Evolutionary conservation across 805 yeast species (phyloP).

Genomic region (Kodamaea laetipori): DNA sequence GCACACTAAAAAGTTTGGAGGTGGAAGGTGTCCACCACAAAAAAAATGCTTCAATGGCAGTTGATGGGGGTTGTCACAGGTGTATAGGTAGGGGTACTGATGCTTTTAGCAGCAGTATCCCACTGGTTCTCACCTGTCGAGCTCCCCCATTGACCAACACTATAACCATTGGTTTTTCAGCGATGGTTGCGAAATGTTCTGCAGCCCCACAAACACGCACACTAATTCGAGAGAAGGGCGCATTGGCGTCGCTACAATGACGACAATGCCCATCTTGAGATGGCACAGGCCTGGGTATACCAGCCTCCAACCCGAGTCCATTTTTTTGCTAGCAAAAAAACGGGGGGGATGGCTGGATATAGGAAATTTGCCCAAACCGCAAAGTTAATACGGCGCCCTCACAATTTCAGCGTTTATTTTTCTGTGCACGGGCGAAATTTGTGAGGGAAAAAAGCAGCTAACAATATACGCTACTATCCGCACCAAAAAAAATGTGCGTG

Average conservation of each 20-base stretch:
- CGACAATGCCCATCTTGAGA: not conserved
- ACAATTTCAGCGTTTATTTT: slow-evolving; percentile 4
- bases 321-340: slow-evolving; percentile 6
- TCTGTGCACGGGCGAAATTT: not conserved
- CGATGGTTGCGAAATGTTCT: slow-evolving; percentile 12
- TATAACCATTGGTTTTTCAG: slow-evolving; percentile 3
- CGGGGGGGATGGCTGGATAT: slow-evolving; percentile 13
- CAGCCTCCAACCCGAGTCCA: not conserved
- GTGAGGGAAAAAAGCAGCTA: not conserved
- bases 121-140: not conserved
- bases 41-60: slow-evolving; percentile 2
- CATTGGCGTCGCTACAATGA: not conserved
- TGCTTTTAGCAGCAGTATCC: not conserved
- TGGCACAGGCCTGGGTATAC: too few species aligned
- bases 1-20: slow-evolving; percentile 2
- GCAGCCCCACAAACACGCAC: slow-evolving; percentile 6
- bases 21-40: slow-evolving; percentile 6
- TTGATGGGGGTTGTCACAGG: not conserved
- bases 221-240: not conserved
- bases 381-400: slow-evolving; percentile 7
- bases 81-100: not conserved
- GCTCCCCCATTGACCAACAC: not conserved
- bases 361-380: slow-evolving; percentile 11
- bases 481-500: slow-evolving; percentile 3
- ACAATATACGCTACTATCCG: slow-evolving; percentile 10